Evolutionary conservation across 768 basidiomycete genomes (phyloP).

Genomic region (Leccinellum rugosiceps): DNA sequence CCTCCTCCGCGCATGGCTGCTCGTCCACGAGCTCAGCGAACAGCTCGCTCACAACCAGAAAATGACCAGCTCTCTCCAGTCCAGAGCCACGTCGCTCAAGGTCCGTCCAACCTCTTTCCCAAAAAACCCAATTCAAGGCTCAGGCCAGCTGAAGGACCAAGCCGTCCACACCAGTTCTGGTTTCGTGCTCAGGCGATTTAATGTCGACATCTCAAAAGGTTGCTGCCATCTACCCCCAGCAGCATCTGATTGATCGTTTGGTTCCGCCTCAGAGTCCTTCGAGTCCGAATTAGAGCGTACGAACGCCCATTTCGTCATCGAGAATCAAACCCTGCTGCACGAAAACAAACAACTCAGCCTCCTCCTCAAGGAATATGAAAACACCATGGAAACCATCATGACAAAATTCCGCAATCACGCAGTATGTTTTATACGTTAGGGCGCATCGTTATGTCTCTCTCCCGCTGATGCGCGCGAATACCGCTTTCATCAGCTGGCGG

Average conservation of each 20-base stretch:
- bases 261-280: conserved; percentile 65
- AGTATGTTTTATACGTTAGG: conserved; percentile 47
- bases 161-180: conserved; percentile 69
- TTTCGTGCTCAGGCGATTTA: conserved; percentile 78
- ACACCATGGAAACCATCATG: conserved; percentile 95
- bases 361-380: conserved; percentile 92
- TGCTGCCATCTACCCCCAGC: conserved; percentile 11
- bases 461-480: conserved; percentile 5
- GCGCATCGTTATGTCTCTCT: too few species aligned
- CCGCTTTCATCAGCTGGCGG: conserved; percentile 60
- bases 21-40: conserved; percentile 78
- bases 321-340: conserved; percentile 88
- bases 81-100: conserved; percentile 71
- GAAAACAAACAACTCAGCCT: conserved; percentile 93
- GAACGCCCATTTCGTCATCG: conserved; percentile 87
- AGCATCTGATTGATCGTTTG: conserved; percentile 8
- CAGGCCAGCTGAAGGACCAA: conserved; percentile 52
- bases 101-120: conserved; percentile 46
- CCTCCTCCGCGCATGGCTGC: conserved; percentile 70
- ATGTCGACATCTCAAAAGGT: conserved; percentile 87
- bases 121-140: conserved; percentile 11
- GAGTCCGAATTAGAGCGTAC: conserved; percentile 88
- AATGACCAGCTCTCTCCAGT: conserved; percentile 62
- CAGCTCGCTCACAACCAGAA: conserved; percentile 83
- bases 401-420: conserved; percentile 90